Evolutionary conservation across 768 basidiomycete genomes (phyloP), one percentile per base, ranked within the genome.

Genomic region (Naganishia onofrii): DNA sequence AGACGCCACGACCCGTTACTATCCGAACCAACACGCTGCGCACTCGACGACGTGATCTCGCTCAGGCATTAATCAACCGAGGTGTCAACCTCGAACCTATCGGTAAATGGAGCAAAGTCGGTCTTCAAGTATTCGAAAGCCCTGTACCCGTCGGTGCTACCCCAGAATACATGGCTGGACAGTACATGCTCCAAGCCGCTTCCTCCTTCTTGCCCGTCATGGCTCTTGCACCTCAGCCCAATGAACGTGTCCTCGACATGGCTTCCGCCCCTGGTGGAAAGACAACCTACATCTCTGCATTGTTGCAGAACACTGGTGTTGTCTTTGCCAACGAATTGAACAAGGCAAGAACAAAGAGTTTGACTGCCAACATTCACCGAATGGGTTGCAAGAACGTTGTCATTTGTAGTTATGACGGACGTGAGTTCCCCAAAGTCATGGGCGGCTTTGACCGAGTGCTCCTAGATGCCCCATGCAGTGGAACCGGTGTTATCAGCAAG

Each of bases 201-300:
- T 95, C 93, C 6, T 98, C 96, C 0, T 97, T 99, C 85, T 86
- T 99, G n/a, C 96, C 96, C 66, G 96, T 98, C 77, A 94, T 98
- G 73, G 92, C 96, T 3, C 89, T 99, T 46, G 84, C 87, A 29
- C 96, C 96, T 6, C 90, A 94, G 77, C 92, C 93, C 1, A 87
- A 91, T 70, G 96, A 98, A 78, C 90, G 94, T 13, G 87, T 97
- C 13, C 86, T 99, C 69, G 96, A 99, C 80, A 98, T 99, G 95
- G 94, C 95, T 1, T 95, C 93, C 56, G 93, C 96, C 0, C 96
- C 96, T 0, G 96, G 96, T 31, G 96, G 96, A 7, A 99, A 99
- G 83, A 91, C 96, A 52, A 97, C 96, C 12, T 93, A 99, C 81
- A 94, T 99, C 75, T 90, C 95, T 13, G 96, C 96, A 21, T 86